Percentiles rank a stretch among this genome's conserved stretches.
Evolutionary conservation across 257 asterid species (phyloP).

Genomic region (Solanum neorickii): DNA sequence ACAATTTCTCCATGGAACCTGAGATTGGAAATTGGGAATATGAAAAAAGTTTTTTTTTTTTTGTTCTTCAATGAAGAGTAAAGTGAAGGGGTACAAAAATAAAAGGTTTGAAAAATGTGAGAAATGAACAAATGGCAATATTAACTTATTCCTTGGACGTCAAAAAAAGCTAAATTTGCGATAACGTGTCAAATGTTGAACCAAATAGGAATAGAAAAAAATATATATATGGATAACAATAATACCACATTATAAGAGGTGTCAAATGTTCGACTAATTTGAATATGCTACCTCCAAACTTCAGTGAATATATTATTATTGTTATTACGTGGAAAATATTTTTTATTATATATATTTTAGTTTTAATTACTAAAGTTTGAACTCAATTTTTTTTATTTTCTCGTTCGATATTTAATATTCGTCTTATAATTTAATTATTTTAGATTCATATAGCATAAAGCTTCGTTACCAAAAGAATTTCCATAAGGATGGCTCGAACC

Average conservation of each 20-base stretch:
- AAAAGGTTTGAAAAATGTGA: not conserved
- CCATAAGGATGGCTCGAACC: no score
- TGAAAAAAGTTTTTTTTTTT: not conserved
- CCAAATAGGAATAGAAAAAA: not conserved
- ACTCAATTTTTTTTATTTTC: no score
- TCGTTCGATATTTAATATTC: no score
- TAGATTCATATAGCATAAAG: no score
- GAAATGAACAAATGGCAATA: not conserved
- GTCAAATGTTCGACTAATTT: not conserved
- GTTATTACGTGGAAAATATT: rapidly evolving
- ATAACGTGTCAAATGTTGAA: not conserved
- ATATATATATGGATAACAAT: not conserved
- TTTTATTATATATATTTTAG: no score
- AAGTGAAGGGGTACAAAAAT: not conserved
- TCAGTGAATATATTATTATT: no score
- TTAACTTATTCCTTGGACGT: not conserved
- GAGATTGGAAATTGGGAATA: not conserved
- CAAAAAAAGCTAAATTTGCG: not conserved
- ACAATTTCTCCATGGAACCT: not conserved
- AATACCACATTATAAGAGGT: not conserved
- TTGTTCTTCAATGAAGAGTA: not conserved
- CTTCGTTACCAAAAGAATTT: no score
- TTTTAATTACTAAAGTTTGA: no score
- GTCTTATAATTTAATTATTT: no score
- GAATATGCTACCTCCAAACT: no score